Evolutionary conservation across 1,284 basidiomycete genomes (phyloP), one percentile per base, ranked within the genome.

Genomic region (Moesziomyces globuligerus): DNA sequence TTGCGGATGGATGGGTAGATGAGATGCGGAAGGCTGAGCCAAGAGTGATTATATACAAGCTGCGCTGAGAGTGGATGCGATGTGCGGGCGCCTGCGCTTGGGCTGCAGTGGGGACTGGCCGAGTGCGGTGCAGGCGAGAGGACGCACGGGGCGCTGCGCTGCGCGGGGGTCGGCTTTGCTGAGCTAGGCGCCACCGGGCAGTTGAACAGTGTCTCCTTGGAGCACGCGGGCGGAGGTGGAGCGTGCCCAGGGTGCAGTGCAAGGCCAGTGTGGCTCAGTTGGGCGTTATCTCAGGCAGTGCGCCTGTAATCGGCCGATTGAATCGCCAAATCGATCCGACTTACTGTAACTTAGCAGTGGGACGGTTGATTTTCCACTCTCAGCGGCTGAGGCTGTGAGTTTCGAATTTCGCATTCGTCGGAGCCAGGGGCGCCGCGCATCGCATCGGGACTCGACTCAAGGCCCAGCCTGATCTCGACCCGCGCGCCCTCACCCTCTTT

Each of bases 31-130:
- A 41, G 34, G 48, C 47, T 50, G 50, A 59, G 62, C 40, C 42
- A n/a, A 8, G 32, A 29, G 32, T 23, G 50, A 45, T 54, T 66
- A 66, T 66, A 66, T 66, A 66, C 24, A 11, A 32, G 3, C 13
- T 18, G 48, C 6, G 38, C 25, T 24, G 7, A 9, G 11, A 36
- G 45, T 18, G 44, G 52, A 42, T 36, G 42, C 28, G 42, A 49
- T 25, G 49, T 37, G 49, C 37, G 49, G 43, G 49, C 38, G 56
- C 37, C 46, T 39, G 46, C 24, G 11, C 26, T 18, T 20, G 26
- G 10, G 4, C 10, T 11, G 28, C 28, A 13, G 32, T 34, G 15
- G 32, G 17, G 32, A 34, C 32, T 34, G 32, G 32, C 32, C 13
- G 32, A 34, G 32, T 34, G 32, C 32, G 26, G 6, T 28, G 29